Percentiles rank a stretch among this genome's conserved stretches.
These are phyloP conservation scores for Fusarium clavum DNA, from an alignment of 2,329 filamentous ascomycete species.

Conservation along the genomic window DNA sequence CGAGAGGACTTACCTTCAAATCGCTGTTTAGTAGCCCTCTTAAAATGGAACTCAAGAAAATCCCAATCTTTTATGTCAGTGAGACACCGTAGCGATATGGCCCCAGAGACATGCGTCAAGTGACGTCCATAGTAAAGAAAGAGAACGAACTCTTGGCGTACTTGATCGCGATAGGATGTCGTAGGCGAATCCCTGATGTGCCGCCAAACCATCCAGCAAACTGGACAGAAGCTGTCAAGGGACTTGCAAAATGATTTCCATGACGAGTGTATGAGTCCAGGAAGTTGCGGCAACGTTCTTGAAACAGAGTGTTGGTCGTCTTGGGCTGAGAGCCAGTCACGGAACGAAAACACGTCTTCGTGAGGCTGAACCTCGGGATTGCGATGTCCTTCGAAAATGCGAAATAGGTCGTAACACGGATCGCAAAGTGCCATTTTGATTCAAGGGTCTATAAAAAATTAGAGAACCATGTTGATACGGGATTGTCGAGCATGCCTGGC, in stretches of 20 bases:
- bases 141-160: background rate
- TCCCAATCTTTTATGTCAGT: background rate
- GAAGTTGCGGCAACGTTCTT: background rate
- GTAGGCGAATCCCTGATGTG: background rate
- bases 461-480: too few relatives aligned
- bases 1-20: background rate
- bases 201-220: background rate
- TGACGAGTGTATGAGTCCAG: background rate
- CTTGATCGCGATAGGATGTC: background rate
- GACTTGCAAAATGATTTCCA: background rate
- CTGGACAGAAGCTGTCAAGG: background rate
- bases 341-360: too few relatives aligned
- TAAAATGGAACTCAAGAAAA: background rate
- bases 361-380: too few relatives aligned
- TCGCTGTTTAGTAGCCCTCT: background rate
- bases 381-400: background rate
- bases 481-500: too few relatives aligned
- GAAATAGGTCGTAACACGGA: background rate
- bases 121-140: background rate
- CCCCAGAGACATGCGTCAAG: too few relatives aligned
- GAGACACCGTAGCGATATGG: too few relatives aligned
- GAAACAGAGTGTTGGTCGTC: too few relatives aligned
- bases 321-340: too few relatives aligned
- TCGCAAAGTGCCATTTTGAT: background rate
- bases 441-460: rapidly evolving